Evolutionary conservation across 2,329 filamentous ascomycete genomes (phyloP).

Genomic region (Dactylellina leptospora): DNA sequence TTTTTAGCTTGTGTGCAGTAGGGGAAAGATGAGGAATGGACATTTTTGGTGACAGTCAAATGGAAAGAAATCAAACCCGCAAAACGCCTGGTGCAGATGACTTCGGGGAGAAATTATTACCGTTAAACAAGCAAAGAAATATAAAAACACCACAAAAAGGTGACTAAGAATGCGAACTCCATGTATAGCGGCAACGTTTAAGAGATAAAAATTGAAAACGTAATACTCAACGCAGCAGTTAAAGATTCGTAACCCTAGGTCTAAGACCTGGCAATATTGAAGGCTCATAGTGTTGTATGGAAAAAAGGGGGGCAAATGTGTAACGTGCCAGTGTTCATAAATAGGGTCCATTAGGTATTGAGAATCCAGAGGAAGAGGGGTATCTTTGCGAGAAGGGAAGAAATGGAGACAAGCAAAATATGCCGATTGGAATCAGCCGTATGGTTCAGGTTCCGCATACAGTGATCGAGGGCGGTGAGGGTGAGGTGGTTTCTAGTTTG

Average conservation of each 20-base stretch:
- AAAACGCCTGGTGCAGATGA: constrained; percentile 51
- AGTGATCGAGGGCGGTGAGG: constrained; percentile 19
- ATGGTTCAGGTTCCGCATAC: constrained; percentile 13
- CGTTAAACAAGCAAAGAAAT: constrained; percentile 30
- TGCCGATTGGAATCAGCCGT: too few relatives aligned
- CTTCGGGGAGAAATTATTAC: constrained; percentile 38
- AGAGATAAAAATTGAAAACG: constrained; percentile 26
- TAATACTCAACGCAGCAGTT: not conserved
- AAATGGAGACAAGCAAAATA: constrained; percentile 38
- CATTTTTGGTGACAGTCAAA: constrained; percentile 43
- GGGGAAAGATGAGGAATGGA: constrained; percentile 35
- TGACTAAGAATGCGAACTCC: constrained; percentile 51
- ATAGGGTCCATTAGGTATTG: constrained; percentile 43
- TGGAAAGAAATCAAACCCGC: constrained; percentile 44
- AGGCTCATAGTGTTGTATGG: not conserved
- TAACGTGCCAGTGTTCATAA: constrained; percentile 33
- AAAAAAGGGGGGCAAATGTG: constrained; percentile 7
- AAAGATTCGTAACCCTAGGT: constrained; percentile 9
- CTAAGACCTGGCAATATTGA: not conserved
- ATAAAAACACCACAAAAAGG: constrained; percentile 49
- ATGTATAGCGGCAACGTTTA: constrained; percentile 17
- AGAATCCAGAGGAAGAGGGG: constrained; percentile 46
- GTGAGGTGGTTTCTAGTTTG: too few relatives aligned
- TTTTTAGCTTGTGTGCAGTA: not conserved
- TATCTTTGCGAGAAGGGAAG: constrained; percentile 47